phyloP scores from a whole-genome alignment of 2,329 filamentous ascomycete genomes.

The Exserohilum turcica region DNA sequence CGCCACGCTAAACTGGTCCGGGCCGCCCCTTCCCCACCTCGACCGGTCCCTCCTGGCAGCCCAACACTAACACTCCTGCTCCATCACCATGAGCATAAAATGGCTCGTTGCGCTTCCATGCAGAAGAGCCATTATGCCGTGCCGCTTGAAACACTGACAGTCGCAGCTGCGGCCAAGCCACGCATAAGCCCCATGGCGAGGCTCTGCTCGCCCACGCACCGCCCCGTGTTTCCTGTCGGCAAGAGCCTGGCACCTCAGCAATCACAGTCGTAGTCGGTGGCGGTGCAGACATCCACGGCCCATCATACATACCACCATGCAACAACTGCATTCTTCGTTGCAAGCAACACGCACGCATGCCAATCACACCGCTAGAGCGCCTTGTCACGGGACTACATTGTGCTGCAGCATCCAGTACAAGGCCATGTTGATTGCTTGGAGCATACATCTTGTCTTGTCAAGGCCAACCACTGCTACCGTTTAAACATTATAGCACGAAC shows the following conservation, averaged over 20 bases:
- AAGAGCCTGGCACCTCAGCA: not conserved
- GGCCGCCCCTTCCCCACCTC: conserved; percentile 6
- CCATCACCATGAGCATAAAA: too few relatives aligned
- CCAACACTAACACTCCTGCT: too few relatives aligned
- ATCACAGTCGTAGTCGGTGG: not conserved
- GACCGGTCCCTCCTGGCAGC: too few relatives aligned
- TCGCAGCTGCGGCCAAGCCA: not conserved
- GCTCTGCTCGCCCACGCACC: not conserved
- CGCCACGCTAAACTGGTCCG: conserved; percentile 2
- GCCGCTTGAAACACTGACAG: too few relatives aligned
- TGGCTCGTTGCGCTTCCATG: too few relatives aligned
- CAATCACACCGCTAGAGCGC: too few relatives aligned
- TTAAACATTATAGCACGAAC: conserved; percentile 33
- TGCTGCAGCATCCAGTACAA: too few relatives aligned
- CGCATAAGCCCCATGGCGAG: not conserved
- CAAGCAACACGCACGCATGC: too few relatives aligned
- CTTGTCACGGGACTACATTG: too few relatives aligned
- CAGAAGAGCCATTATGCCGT: too few relatives aligned
- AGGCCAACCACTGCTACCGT: not conserved
- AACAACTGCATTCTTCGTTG: too few relatives aligned
- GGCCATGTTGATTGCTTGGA: not conserved
- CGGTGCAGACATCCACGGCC: rapidly evolving
- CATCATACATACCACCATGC: not conserved
- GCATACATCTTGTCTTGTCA: not conserved
- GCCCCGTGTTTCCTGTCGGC: not conserved